Base-by-base conservation (phyloP, 2,329 filamentous ascomycete genomes). In the Cytospora paraplurivora region DNA sequence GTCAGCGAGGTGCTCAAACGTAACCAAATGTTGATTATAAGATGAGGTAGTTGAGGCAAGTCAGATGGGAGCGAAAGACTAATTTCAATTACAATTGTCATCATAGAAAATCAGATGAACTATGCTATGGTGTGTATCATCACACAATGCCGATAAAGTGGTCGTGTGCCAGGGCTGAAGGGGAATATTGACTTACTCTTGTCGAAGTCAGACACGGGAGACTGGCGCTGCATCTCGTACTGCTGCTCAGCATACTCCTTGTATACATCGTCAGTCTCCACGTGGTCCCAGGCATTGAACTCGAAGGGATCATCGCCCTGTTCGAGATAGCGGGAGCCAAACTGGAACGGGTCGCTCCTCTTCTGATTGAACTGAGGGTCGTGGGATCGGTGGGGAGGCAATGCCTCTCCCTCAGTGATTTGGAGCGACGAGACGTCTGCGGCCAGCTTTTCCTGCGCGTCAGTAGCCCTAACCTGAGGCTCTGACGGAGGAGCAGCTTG, bases 241-340 rank as follows among this genome's bases (percentile, higher is more conserved):
- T 98, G 95, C 72, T 88, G 79, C 76, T 93, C 87, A 66, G 93
- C 89, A 76, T 95, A 97, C 73, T 90, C 86, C 73, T 89, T 88
- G 82, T 97, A 98, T 49, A 88, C 84, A 70, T 92, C 87, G 78
- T 98, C 94, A 74, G 93, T 93, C 77, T 94, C 89, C 74, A 98
- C 95, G 75, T 99, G 94, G 75, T 99, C 95, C 95, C 95, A 99
- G 44, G 95, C 95, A 76, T 99, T 99, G 85, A 95, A 97, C 76
- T 96, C 90, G 78, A 94, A 99, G 72, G 96, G 91, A 74, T 98
- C 85, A 78, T 97, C 93, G 73, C 88, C 86, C 75, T 94, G 84
- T 71, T 90, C 87, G 58, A 99, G 86, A 72, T 85, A 91, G 65
- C 94, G 91, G 55, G 91, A 95, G 66, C 95, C 95, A 76, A 99